phyloP scores from a whole-genome alignment of 2,329 filamentous ascomycete genomes.

The Trichoderma atrobrunneum region DNA sequence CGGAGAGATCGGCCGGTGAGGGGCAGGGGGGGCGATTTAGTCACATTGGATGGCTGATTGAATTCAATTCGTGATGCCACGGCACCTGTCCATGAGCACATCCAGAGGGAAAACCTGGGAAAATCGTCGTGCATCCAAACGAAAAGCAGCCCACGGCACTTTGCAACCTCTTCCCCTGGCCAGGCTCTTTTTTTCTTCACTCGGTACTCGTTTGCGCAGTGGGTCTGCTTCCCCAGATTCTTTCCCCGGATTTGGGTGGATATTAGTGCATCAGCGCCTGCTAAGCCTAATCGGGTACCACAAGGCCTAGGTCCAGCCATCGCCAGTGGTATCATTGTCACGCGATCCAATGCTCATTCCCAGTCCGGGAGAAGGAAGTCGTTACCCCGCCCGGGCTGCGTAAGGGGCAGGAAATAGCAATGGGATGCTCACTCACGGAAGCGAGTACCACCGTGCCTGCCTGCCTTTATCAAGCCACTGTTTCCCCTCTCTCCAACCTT shows the following conservation, averaged over 20 bases:
- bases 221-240: slow-evolving; percentile 21
- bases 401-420: slow-evolving; percentile 24
- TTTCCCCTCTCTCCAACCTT: slow-evolving; percentile 28
- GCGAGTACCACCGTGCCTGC: slow-evolving; percentile 11
- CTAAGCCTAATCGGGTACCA: slow-evolving; percentile 21
- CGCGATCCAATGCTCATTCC: slow-evolving; percentile 19
- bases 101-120: background rate
- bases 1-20: slow-evolving; percentile 15
- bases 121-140: background rate
- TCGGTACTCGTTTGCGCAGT: slow-evolving; percentile 3
- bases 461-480: slow-evolving; percentile 34
- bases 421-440: background rate
- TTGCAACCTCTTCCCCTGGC: background rate
- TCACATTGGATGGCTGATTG: slow-evolving; percentile 2
- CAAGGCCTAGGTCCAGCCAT: background rate
- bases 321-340: slow-evolving; percentile 19
- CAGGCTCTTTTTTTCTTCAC: background rate
- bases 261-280: background rate
- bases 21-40: slow-evolving; percentile 10
- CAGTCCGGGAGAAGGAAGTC: slow-evolving; percentile 17
- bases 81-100: background rate
- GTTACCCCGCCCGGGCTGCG: slow-evolving; percentile 45
- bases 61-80: background rate
- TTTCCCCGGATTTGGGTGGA: slow-evolving; percentile 17
- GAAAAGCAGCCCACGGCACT: background rate